Conservation (phyloP, 805 yeast genomes). For the Jamesozyma hellenica region DNA sequence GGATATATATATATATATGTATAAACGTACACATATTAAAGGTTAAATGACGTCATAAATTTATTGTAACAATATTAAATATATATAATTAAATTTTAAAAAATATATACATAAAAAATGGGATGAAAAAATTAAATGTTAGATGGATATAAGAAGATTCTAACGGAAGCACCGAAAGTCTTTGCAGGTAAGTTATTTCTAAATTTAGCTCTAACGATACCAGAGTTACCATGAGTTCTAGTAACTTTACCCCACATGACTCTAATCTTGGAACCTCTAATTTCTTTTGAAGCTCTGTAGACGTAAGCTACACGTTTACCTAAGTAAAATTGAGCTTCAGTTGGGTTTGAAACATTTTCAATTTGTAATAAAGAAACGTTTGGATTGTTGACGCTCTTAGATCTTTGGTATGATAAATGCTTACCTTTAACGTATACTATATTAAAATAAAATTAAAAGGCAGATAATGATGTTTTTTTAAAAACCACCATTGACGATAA, state of each 20-base stretch:
- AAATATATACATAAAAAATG: not conserved
- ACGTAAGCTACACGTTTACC: slow-evolving; percentile 99
- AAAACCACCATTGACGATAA: too few species aligned
- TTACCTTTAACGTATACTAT: slow-evolving; percentile 98
- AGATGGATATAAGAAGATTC: slow-evolving; percentile 99
- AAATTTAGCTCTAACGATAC: slow-evolving; percentile 97
- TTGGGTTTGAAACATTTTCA: slow-evolving; percentile 84
- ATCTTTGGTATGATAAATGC: slow-evolving; percentile 98
- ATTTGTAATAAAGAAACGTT: slow-evolving; percentile 91
- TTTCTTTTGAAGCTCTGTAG: slow-evolving; percentile 95
- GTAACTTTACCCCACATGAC: slow-evolving; percentile 99
- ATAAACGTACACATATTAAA: not conserved
- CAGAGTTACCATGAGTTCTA: slow-evolving; percentile 98
- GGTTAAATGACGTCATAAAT: too few species aligned
- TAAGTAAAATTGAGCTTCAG: slow-evolving; percentile 96
- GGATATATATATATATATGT: not conserved
- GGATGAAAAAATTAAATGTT: slow-evolving; percentile 60
- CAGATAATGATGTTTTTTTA: too few species aligned
- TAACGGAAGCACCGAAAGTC: slow-evolving; percentile 98
- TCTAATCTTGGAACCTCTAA: slow-evolving; percentile 97
- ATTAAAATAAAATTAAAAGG: slow-evolving; percentile 3
- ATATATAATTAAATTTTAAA: not conserved
- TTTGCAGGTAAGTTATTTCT: slow-evolving; percentile 97
- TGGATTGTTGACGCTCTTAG: slow-evolving; percentile 96
- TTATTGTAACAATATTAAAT: not conserved